Evolutionary conservation across 2,329 filamentous ascomycete species (phyloP).

Genomic region (Pyrenochaeta sp.): DNA sequence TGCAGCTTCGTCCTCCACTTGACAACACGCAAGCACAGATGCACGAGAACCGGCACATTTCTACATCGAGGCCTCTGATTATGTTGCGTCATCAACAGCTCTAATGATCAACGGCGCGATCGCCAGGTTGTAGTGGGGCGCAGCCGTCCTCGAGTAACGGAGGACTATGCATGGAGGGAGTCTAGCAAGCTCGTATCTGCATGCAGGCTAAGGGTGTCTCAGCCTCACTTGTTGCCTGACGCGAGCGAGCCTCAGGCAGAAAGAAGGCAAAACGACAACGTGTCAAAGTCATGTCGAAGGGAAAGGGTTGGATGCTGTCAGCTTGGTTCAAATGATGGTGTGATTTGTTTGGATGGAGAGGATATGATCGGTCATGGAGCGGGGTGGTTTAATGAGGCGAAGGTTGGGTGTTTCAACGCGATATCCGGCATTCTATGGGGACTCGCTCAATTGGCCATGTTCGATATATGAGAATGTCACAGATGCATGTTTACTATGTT

Average conservation of each 20-base stretch:
- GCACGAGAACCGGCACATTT: not conserved
- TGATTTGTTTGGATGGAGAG: not conserved
- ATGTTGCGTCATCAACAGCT: not conserved
- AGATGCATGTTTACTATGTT: not conserved
- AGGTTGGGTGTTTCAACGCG: not conserved
- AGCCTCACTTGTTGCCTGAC: slow-evolving; percentile 1
- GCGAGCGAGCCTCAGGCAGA: slow-evolving; percentile 1
- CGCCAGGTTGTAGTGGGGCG: not conserved
- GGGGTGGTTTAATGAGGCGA: not conserved
- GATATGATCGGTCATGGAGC: not conserved
- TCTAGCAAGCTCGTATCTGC: not conserved
- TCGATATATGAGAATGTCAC: not conserved
- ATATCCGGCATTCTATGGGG: not conserved
- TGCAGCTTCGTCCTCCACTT: not conserved
- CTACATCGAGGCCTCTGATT: not conserved
- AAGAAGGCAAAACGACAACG: not conserved
- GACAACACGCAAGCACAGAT: not conserved
- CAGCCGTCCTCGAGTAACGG: not conserved
- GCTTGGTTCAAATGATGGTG: not conserved
- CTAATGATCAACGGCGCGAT: not conserved
- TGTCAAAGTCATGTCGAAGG: not conserved
- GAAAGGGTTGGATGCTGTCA: not conserved
- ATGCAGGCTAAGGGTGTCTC: not conserved
- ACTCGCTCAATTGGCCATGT: not conserved
- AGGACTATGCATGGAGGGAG: not conserved